Percentiles rank a stretch among this genome's conserved stretches.
Evolutionary conservation across 1,284 basidiomycete genomes (phyloP).

Genomic region (Tylopilus microsporus): DNA sequence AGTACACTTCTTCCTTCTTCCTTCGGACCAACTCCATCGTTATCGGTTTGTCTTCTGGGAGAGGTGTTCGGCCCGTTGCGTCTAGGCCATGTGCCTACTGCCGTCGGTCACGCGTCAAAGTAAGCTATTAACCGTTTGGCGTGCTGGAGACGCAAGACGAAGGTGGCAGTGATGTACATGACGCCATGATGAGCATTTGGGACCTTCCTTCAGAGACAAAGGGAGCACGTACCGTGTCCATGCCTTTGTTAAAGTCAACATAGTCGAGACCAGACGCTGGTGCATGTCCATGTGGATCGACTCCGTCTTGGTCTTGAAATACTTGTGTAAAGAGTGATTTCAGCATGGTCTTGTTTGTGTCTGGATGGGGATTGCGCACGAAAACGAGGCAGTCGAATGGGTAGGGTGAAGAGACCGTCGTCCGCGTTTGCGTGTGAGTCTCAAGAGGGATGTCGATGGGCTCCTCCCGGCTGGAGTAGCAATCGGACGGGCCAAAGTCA

Average conservation of each 20-base stretch:
- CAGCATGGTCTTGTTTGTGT: conserved; percentile 75
- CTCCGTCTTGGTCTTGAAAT: conserved; percentile 26
- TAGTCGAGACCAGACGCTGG: conserved; percentile 54
- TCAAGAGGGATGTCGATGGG: not conserved
- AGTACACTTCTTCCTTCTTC: conserved; percentile 65
- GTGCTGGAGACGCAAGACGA: conserved; percentile 56
- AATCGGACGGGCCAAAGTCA: not conserved
- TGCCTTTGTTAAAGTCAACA: conserved; percentile 72
- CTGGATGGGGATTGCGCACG: conserved; percentile 61
- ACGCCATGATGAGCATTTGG: not conserved
- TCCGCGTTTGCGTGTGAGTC: not conserved
- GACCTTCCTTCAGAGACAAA: not conserved
- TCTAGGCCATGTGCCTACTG: conserved; percentile 43
- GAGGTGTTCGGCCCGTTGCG: conserved; percentile 30
- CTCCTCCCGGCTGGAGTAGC: not conserved
- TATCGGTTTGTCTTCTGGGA: conserved; percentile 34
- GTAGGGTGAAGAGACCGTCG: conserved; percentile 39
- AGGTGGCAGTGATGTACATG: conserved; percentile 56
- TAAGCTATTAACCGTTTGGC: conserved; percentile 42
- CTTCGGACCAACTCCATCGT: conserved; percentile 54
- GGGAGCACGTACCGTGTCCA: conserved; percentile 48
- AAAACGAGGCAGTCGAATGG: conserved; percentile 65
- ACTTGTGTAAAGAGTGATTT: conserved; percentile 51
- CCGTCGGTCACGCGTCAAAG: conserved; percentile 32
- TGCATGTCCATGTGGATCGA: not conserved